A percentile compares a stretch with the other conserved stretches of the same genome.
Conservation (phyloP, 208 protist genomes). For the Crithidia bombi region DNA sequence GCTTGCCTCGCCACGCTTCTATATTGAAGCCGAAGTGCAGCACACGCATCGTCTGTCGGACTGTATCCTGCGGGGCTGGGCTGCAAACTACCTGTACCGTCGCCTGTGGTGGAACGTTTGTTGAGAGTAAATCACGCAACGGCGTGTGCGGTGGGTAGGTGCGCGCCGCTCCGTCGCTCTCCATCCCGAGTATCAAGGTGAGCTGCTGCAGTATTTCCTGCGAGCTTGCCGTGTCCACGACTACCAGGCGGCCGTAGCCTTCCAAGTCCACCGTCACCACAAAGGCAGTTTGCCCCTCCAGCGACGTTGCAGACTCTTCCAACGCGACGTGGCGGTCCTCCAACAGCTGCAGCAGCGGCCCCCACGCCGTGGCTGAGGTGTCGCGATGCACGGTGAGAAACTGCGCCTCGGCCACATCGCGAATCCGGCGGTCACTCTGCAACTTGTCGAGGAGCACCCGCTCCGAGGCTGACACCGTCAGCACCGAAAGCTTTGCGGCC, state of each 20-base stretch:
- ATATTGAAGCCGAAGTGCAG: constrained; percentile 59
- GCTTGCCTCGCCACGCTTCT: constrained; percentile 17
- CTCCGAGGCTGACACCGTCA: constrained; percentile 54
- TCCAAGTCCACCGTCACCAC: constrained; percentile 65
- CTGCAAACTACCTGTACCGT: constrained; percentile 64
- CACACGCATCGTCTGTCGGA: constrained; percentile 60
- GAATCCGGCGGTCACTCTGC: constrained; percentile 36
- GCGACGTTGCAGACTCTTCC: constrained; percentile 20
- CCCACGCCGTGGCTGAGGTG: constrained; percentile 54
- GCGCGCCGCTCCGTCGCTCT: constrained; percentile 25
- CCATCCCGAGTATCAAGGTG: constrained; percentile 53
- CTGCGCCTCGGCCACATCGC: constrained; percentile 35
- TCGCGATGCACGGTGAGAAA: constrained; percentile 29
- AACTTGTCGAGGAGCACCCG: constrained; percentile 59
- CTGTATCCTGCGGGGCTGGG: constrained; percentile 42
- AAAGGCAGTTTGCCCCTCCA: constrained; percentile 57
- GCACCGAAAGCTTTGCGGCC: constrained; percentile 44
- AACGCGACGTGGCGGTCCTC: constrained; percentile 49
- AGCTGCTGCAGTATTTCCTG: constrained; percentile 62
- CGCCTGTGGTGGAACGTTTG: constrained; percentile 36
- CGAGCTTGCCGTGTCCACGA: constrained; percentile 64
- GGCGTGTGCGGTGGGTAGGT: constrained; percentile 57
- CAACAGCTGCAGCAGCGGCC: constrained; percentile 45
- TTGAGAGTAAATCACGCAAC: constrained; percentile 37
- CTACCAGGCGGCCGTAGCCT: constrained; percentile 49